Percentiles rank a stretch among this genome's conserved stretches.
phyloP scores from a whole-genome alignment of 352 stramenopile genomes.

The Phytopythium montanum region DNA sequence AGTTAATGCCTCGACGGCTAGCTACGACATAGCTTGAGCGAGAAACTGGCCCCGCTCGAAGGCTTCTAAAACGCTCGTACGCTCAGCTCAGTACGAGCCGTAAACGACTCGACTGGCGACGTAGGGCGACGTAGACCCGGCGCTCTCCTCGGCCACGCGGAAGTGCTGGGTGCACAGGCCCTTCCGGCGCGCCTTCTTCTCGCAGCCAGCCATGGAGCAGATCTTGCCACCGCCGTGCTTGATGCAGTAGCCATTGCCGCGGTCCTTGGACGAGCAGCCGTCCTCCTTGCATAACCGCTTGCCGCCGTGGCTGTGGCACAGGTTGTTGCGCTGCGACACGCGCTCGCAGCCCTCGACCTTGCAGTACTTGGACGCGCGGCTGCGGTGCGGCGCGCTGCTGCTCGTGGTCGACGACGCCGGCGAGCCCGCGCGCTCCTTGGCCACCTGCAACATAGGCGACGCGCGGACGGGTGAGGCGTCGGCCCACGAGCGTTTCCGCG shows the following conservation, averaged over 20 bases:
- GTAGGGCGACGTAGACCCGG: not conserved
- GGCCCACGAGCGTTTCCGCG: conserved; percentile 32
- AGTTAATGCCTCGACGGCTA: not conserved
- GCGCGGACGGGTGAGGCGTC: conserved; percentile 11
- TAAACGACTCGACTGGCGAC: not conserved
- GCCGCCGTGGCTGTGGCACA: conserved; percentile 79
- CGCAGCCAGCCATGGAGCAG: conserved; percentile 65
- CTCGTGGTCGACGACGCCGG: conserved; percentile 10
- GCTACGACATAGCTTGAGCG: not conserved
- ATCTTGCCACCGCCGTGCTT: conserved; percentile 83
- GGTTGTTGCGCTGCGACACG: conserved; percentile 80
- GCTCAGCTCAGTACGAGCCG: not conserved
- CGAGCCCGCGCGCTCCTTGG: conserved; percentile 15
- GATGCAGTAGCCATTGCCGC: conserved; percentile 80
- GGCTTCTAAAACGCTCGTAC: not conserved
- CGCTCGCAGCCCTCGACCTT: conserved; percentile 79
- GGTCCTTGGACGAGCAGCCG: conserved; percentile 73
- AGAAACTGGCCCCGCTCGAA: not conserved
- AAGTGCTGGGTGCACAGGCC: conserved; percentile 83
- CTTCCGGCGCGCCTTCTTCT: conserved; percentile 83
- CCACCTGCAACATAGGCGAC: not conserved
- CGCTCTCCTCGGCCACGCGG: conserved; percentile 39
- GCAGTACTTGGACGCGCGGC: conserved; percentile 85
- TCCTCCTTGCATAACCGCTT: conserved; percentile 83
- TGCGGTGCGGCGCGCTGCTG: conserved; percentile 30